Evolutionary conservation across 108 stramenopile species (phyloP).

Genomic region (Hondaea fermentalgiana): DNA sequence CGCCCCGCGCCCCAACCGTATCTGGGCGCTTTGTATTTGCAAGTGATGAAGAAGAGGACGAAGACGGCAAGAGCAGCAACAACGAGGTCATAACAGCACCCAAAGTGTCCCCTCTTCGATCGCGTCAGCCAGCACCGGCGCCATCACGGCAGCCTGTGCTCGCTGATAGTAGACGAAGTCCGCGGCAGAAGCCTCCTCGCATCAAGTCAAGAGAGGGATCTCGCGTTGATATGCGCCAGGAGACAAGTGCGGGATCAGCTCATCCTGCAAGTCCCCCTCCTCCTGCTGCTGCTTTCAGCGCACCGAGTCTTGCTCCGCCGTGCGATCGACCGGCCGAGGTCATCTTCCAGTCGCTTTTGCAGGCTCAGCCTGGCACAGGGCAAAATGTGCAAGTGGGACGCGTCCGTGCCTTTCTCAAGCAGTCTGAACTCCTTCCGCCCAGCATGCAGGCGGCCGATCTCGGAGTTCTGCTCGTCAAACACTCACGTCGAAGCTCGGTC

Average conservation of each 20-base stretch:
- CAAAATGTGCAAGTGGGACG: neutral
- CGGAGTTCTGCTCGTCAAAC: neutral
- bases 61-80: neutral
- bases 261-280: too few species aligned
- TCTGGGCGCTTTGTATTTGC: neutral
- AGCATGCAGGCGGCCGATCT: neutral
- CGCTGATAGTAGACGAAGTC: too few species aligned
- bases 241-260: too few species aligned
- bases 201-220: too few species aligned
- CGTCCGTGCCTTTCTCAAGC: neutral
- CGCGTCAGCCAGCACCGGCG: too few species aligned
- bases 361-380: neutral
- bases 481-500: neutral
- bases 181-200: too few species aligned
- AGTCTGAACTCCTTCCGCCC: neutral
- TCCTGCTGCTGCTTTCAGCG: too few species aligned
- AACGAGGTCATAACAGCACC: neutral
- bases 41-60: neutral
- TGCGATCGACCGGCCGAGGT: neutral
- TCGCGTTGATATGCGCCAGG: too few species aligned
- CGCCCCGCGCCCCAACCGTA: neutral
- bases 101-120: neutral
- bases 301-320: too few species aligned
- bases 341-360: neutral
- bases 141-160: too few species aligned